These are phyloP conservation scores for Themeda triandra DNA, from an alignment of 176 grass and related monocot species.

Conservation along the genomic window DNA sequence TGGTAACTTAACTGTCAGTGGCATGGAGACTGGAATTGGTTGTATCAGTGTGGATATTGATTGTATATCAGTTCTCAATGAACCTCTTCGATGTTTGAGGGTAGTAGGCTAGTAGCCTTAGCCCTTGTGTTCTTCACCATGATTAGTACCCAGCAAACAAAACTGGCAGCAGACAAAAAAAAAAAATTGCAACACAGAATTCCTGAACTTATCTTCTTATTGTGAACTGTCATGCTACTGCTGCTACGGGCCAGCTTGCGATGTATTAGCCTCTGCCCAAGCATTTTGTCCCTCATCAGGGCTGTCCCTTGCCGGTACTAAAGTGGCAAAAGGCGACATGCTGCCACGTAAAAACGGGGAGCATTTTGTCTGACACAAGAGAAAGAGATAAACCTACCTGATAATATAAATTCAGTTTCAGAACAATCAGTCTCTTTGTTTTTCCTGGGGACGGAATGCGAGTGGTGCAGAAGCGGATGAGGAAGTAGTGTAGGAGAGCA, in stretches of 20 bases:
- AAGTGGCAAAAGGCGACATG: not conserved
- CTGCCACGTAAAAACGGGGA: not conserved
- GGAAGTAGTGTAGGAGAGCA: slow-evolving; percentile 67
- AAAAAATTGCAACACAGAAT: too few species aligned
- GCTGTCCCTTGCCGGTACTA: not conserved
- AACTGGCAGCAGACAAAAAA: too few species aligned
- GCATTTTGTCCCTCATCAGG: not conserved
- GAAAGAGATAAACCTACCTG: slow-evolving; percentile 30
- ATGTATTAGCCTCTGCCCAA: too few species aligned
- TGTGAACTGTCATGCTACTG: too few species aligned
- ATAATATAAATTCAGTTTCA: not conserved
- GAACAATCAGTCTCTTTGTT: not conserved
- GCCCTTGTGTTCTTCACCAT: not conserved
- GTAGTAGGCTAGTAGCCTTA: not conserved
- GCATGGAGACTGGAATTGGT: not conserved
- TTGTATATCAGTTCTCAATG: not conserved
- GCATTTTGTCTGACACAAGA: slow-evolving; percentile 15
- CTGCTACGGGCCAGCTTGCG: too few species aligned
- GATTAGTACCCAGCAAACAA: too few species aligned
- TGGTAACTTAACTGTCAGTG: not conserved
- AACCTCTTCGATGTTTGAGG: not conserved
- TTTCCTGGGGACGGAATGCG: not conserved
- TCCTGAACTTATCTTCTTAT: too few species aligned
- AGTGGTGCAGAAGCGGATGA: slow-evolving; percentile 44
- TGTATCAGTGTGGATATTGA: too few species aligned